Conservation (phyloP, 371 early-diverging fungal species). For the Hamiltosporidium tvaerminnensis region DNA sequence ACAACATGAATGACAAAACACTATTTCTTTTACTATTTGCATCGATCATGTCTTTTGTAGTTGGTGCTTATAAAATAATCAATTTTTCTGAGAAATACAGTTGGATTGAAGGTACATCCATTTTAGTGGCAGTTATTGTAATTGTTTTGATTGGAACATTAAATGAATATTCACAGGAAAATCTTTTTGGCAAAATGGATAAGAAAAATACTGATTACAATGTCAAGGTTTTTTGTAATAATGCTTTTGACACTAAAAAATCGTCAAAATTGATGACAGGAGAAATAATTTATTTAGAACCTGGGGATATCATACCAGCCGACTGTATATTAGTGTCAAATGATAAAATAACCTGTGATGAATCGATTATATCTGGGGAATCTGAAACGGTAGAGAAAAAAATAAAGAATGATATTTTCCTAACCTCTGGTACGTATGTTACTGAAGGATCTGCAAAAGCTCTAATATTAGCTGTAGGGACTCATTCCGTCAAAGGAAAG, state of each 20-base stretch:
- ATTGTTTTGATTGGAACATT: conserved; percentile 8
- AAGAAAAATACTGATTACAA: not conserved
- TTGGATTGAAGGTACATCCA: conserved; percentile 18
- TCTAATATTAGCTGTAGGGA: conserved; percentile 17
- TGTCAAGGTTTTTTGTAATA: conserved; percentile 5
- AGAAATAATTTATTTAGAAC: conserved; percentile 18
- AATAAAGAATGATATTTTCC: conserved; percentile 1
- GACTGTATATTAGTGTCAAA: conserved; percentile 7
- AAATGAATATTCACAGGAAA: conserved; percentile 18
- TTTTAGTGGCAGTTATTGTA: conserved; percentile 11
- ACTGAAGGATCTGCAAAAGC: conserved; percentile 10
- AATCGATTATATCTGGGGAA: conserved; percentile 26
- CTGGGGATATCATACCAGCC: conserved; percentile 24
- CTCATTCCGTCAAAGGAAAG: conserved; percentile 9
- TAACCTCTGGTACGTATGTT: conserved; percentile 13
- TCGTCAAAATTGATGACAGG: conserved; percentile 9
- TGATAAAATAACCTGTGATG: conserved; percentile 12
- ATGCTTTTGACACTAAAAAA: not conserved
- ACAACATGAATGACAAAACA: not conserved
- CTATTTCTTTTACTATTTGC: conserved; percentile 1
- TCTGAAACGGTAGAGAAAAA: conserved; percentile 6
- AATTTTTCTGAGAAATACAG: not conserved
- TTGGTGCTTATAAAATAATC: conserved; percentile 1
- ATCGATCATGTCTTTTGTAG: conserved; percentile 1
- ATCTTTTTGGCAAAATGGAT: conserved; percentile 4